phyloP scores from a whole-genome alignment of 345 rosid species.

The Kernera saxatilis region DNA sequence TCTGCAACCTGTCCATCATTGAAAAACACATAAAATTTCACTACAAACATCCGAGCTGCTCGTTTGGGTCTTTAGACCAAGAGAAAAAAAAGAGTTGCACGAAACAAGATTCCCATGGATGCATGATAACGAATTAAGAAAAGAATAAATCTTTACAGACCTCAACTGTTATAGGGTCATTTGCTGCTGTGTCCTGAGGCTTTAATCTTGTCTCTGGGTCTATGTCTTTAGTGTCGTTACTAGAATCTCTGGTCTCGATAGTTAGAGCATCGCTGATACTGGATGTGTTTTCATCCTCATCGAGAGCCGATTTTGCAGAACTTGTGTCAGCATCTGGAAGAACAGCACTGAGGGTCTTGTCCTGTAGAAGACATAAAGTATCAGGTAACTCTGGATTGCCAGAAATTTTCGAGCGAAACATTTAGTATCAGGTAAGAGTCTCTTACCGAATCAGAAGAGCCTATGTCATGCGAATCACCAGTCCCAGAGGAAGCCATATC shows the following conservation, averaged over 20 bases:
- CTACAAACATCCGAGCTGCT: background rate
- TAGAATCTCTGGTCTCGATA: conserved; percentile 27
- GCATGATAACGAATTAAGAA: background rate
- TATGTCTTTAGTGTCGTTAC: background rate
- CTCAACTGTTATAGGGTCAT: conserved; percentile 29
- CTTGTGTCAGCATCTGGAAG: conserved; percentile 22
- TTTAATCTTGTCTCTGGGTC: conserved; percentile 14
- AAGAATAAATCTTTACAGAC: conserved; percentile 18
- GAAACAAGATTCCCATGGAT: background rate
- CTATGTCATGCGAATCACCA: conserved; percentile 45
- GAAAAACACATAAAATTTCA: background rate
- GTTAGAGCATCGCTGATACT: conserved; percentile 29
- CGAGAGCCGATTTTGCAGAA: conserved; percentile 15
- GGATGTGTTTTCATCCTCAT: conserved; percentile 22
- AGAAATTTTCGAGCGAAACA: too few relatives aligned
- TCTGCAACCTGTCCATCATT: conserved; percentile 36
- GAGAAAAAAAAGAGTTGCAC: background rate
- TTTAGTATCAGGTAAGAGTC: background rate
- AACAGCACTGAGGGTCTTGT: conserved; percentile 23
- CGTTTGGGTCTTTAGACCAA: background rate
- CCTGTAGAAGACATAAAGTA: conserved; percentile 13
- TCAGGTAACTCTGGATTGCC: background rate
- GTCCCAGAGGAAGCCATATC: conserved; percentile 46
- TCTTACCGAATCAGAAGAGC: conserved; percentile 46
- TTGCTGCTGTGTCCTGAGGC: conserved; percentile 32